A percentile compares a stretch with the other conserved stretches of the same genome.
phyloP scores from a whole-genome alignment of 106 monocot species.

The Agapanthus africanus region DNA sequence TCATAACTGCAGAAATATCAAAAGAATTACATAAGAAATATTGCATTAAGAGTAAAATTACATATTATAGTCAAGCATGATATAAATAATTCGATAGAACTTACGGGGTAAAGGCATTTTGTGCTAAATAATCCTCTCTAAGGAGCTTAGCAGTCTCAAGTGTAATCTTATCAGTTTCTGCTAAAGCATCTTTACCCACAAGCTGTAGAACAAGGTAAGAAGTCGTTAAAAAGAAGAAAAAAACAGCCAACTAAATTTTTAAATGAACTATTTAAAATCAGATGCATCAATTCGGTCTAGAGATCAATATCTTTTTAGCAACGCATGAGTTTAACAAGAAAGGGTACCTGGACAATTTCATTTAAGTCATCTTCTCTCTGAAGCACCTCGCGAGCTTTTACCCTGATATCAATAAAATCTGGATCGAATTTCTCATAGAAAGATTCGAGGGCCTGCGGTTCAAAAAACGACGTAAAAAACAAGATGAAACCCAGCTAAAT shows the following conservation, averaged over 20 bases:
- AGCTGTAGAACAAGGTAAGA: constrained; percentile 35
- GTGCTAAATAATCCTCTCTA: constrained; percentile 94
- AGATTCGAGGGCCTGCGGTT: constrained; percentile 78
- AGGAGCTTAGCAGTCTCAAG: constrained; percentile 96
- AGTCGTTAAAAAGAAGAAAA: too few species aligned
- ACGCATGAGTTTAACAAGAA: too few species aligned
- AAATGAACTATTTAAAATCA: too few species aligned
- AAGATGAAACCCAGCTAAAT: too few species aligned
- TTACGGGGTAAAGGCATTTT: constrained; percentile 96
- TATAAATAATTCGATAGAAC: background rate
- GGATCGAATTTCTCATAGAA: constrained; percentile 94
- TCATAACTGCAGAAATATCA: constrained; percentile 56
- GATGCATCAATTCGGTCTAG: too few species aligned
- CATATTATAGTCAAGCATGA: background rate
- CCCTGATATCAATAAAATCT: constrained; percentile 97
- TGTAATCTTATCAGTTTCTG: constrained; percentile 90
- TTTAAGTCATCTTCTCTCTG: constrained; percentile 99
- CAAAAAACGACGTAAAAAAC: too few species aligned
- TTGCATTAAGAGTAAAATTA: background rate
- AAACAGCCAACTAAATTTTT: too few species aligned
- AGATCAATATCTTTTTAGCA: too few species aligned
- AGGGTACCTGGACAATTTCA: constrained; percentile 97
- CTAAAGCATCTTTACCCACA: constrained; percentile 98
- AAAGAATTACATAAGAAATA: background rate
- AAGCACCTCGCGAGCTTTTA: constrained; percentile 96